Evolutionary conservation across 2,329 filamentous ascomycete species (phyloP), one percentile per base, ranked within the genome.

Genomic region (Colletotrichum eremochloae): DNA sequence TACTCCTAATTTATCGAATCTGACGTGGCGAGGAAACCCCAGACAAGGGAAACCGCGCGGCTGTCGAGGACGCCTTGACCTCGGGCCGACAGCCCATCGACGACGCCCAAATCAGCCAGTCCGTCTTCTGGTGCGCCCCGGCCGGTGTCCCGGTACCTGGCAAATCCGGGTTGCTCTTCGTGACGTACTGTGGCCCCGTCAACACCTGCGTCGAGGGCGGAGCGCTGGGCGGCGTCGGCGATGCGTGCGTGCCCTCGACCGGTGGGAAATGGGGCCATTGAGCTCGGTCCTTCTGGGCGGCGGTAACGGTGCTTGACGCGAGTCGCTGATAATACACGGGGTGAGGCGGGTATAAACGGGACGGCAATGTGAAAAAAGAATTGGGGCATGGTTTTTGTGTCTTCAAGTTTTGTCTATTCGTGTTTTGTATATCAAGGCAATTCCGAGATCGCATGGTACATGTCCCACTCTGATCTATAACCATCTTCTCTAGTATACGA

Each of bases 91-190:
- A 72, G 24, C 11, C 48, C 40, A 55, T 58, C n/a, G 67, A 72
- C 67, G 67, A 72, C 4, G 67, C 67, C 1, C 67, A 66, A 48
- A 42, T 62, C 8, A n/a, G 20, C 1, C 55, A 71, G 42, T 72
- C 70, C 36, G 67, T 72, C 11, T 72, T 71, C 48, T 72, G 66
- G 66, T 72, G 70, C 42, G 67, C 63, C 7, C 70, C 70, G 9
- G 5, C 67, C 1, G 70, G 70, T 0, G 61, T 72, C 9, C 70
- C 70, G 0, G 70, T 68, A 1, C 66, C 70, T 0, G 56, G 67
- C n/a, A 55, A 70, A 29, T 66, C 70, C 0, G 70, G 67, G 0
- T 8, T 72, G 12, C 61, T 72, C 1, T 71, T 69, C 12, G 42
- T 72, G 20, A 72, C 70, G n/a, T 71, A 71, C 56, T 72, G 70